These are phyloP conservation scores for Camelina sativa DNA, from an alignment of 345 rosid genomes.

Conservation along the genomic window DNA sequence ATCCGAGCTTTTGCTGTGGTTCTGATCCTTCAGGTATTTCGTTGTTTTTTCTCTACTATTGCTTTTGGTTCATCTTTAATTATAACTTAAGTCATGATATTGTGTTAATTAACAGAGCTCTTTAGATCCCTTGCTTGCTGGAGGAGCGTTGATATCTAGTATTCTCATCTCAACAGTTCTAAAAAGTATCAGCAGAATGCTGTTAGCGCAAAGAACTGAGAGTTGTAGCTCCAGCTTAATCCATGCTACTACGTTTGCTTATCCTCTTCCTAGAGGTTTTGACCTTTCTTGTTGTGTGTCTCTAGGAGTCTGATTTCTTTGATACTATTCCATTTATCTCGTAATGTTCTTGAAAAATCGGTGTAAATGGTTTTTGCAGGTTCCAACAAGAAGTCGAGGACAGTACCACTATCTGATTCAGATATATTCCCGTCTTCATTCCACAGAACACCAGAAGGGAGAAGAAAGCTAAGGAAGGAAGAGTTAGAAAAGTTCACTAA, in stretches of 20 bases:
- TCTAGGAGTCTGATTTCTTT: background rate
- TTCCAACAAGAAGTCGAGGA: constrained; percentile 20
- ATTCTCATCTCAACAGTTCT: background rate
- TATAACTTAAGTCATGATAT: background rate
- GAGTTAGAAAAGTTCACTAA: constrained; percentile 60
- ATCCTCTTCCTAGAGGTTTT: constrained; percentile 36
- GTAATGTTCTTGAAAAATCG: background rate
- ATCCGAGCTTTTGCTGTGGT: constrained; percentile 57
- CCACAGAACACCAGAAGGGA: constrained; percentile 62
- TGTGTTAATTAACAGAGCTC: constrained; percentile 61
- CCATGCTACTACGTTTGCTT: constrained; percentile 14
- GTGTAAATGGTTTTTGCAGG: constrained; percentile 26
- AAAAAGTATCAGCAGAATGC: constrained; percentile 9
- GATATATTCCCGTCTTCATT: constrained; percentile 63
- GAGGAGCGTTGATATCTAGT: constrained; percentile 57
- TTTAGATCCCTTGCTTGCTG: constrained; percentile 70
- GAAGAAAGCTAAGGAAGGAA: constrained; percentile 54
- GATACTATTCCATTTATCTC: background rate
- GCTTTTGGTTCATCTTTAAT: background rate
- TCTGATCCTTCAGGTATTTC: constrained; percentile 72
- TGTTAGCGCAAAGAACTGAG: background rate
- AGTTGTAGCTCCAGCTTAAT: background rate
- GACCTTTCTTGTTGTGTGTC: background rate
- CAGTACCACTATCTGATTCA: constrained; percentile 43
- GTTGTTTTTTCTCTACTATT: background rate